Evolutionary conservation across 108 stramenopile genomes (phyloP), one percentile per base, ranked within the genome.

Genomic region (Stephanodiscus triporus): DNA sequence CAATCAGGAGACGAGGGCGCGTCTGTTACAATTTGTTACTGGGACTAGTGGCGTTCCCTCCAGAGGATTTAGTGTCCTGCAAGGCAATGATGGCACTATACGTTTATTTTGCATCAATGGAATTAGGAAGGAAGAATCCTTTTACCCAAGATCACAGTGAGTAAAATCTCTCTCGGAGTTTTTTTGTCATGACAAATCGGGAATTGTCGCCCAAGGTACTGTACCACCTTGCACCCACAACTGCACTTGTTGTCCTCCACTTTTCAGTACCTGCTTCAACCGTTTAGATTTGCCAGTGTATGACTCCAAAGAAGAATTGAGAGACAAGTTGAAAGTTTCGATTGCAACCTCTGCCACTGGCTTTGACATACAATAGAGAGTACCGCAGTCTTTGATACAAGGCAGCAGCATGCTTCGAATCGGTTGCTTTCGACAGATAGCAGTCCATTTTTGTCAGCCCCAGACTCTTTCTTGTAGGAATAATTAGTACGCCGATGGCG

Each of bases 1-100:
- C 80, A 87, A 91, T 69, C 88, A 95, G 56, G 97, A 98, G 83
- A 95, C 95, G 78, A 81, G 83, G 63, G 98, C 99, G 11, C 89
- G 95, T 6, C 87, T 98, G 61, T 74, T 99, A 13, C 97, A 97
- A 83, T 99, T 97, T 82, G 97, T 97, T 9, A 99, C 98, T 63
- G 96, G 96, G 45, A 97, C 96, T 2, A 85, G 84, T 8, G 94
- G 96, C 53, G 98, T 99, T 9, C 99, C 99, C 6, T 75, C 97
- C 17, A 86, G 95, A 63, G 99, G 99, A 19, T 99, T 99, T 75
- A 65, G 88, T 5, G 87, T 92, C 1, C 73, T 99, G 22, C 99
- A 99, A 80, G 95, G 95, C 19, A 97, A 94, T 73, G 95, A 97
- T 66, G 97, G 97, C 27, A 88, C 86, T 63, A 96, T 96, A 63